phyloP scores from a whole-genome alignment of 805 yeast genomes.

The Zygosaccharomyces rouxii region DNA sequence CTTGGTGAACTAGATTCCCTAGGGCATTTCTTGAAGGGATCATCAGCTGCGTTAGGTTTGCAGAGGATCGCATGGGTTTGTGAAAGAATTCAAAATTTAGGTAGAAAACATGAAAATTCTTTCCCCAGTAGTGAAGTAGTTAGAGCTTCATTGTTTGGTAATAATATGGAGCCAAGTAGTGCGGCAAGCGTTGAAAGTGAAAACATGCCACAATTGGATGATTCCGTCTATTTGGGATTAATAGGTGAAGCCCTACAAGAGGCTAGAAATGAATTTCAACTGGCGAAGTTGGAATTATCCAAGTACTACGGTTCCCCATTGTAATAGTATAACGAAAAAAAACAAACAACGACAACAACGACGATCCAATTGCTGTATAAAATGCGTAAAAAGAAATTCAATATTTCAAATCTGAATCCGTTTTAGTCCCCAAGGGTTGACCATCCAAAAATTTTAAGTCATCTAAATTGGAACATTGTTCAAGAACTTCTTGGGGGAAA shows the following conservation, averaged over 20 bases:
- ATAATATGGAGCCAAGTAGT: conserved; percentile 11
- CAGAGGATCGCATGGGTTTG: conserved; percentile 79
- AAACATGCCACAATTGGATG: conserved; percentile 28
- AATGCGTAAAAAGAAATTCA: neutral
- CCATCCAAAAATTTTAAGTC: conserved; percentile 47
- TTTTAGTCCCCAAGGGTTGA: conserved; percentile 48
- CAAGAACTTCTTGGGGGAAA: conserved; percentile 57
- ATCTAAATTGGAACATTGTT: conserved; percentile 23
- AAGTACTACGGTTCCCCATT: conserved; percentile 42
- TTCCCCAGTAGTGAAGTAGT: conserved; percentile 17
- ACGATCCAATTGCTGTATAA: conserved; percentile 4
- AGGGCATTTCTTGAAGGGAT: conserved; percentile 93
- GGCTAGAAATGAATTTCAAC: conserved; percentile 45
- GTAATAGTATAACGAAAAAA: conserved; percentile 4
- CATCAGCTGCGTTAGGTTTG: conserved; percentile 91
- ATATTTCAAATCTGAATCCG: conserved; percentile 40
- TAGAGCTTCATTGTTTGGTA: conserved; percentile 3
- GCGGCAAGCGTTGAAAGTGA: conserved; percentile 14
- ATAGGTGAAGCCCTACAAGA: conserved; percentile 44
- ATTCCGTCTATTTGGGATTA: conserved; percentile 40
- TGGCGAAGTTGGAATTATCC: conserved; percentile 44
- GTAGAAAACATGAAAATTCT: conserved; percentile 39
- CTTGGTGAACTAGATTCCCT: conserved; percentile 61
- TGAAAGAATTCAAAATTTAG: conserved; percentile 90
- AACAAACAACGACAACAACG: neutral